Evolutionary conservation across 345 rosid species (phyloP).

Genomic region (Angophora floribunda): DNA sequence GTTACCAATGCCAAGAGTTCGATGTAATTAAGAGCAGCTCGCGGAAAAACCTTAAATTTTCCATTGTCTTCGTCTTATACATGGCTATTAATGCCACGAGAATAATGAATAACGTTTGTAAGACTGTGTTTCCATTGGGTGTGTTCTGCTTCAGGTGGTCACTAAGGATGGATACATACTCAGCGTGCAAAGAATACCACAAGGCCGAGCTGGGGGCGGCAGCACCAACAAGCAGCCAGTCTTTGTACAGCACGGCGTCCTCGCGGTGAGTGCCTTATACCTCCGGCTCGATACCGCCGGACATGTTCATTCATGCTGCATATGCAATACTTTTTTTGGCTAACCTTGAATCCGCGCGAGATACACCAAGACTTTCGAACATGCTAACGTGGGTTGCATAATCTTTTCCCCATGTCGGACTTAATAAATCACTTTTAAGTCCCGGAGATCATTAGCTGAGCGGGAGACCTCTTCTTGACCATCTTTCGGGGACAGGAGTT

Average conservation of each 20-base stretch:
- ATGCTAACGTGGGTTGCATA: too few species aligned
- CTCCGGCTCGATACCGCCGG: neutral
- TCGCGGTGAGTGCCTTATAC: constrained; percentile 41
- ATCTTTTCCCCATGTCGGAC: too few species aligned
- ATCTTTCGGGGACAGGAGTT: too few species aligned
- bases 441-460: too few species aligned
- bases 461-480: too few species aligned
- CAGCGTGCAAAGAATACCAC: constrained; percentile 65
- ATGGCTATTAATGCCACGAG: too few species aligned
- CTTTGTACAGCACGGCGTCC: constrained; percentile 76
- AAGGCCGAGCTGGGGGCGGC: constrained; percentile 23
- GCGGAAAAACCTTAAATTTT: neutral
- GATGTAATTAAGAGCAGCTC: constrained; percentile 23
- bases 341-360: too few species aligned
- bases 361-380: too few species aligned
- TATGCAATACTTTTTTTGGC: too few species aligned
- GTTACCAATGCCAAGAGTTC: constrained; percentile 81
- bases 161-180: constrained; percentile 78
- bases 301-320: neutral
- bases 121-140: neutral
- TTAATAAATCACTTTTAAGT: too few species aligned
- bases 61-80: neutral
- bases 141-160: constrained; percentile 28
- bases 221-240: constrained; percentile 53
- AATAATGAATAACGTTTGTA: too few species aligned